These are phyloP conservation scores for Alternaria ethzedia DNA, from an alignment of 2,329 filamentous ascomycete genomes.

Conservation along the genomic window DNA sequence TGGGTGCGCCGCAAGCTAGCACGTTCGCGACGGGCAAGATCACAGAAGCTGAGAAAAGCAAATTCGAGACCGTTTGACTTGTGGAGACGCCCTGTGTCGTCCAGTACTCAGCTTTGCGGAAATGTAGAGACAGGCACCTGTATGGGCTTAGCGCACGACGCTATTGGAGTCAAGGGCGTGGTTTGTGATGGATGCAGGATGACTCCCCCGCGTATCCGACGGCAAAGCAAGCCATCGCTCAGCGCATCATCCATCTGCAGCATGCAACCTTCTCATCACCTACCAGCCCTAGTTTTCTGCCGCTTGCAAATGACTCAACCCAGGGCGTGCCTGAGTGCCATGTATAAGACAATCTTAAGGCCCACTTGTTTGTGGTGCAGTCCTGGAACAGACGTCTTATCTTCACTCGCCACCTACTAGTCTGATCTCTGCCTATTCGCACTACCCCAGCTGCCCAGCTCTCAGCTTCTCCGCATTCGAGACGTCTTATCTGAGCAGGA, in stretches of 20 bases:
- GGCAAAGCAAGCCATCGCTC: conserved; percentile 20
- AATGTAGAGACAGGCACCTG: background rate
- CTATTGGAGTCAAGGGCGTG: conserved; percentile 15
- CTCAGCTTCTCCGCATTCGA: conserved; percentile 30
- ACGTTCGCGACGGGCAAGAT: background rate
- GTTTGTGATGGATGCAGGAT: conserved; percentile 12
- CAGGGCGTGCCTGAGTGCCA: conserved; percentile 1
- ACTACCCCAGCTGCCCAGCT: conserved; percentile 12
- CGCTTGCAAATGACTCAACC: conserved; percentile 29
- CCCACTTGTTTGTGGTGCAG: conserved; percentile 2
- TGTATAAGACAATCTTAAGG: conserved; percentile 26
- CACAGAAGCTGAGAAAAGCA: background rate
- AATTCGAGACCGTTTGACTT: conserved; percentile 1
- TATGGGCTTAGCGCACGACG: conserved; percentile 10
- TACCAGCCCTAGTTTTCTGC: conserved; percentile 1
- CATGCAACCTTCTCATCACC: conserved; percentile 16
- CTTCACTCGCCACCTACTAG: conserved; percentile 11
- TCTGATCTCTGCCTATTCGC: background rate
- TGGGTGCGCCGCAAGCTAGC: background rate
- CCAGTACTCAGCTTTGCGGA: background rate
- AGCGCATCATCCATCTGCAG: conserved; percentile 23
- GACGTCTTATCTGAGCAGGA: conserved; percentile 13
- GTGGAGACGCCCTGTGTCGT: background rate
- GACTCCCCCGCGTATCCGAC: conserved; percentile 13
- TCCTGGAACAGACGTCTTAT: conserved; percentile 1